Conservation (phyloP, 2,329 filamentous ascomycete genomes). For the Aspergillus brunneoviolaceus region DNA sequence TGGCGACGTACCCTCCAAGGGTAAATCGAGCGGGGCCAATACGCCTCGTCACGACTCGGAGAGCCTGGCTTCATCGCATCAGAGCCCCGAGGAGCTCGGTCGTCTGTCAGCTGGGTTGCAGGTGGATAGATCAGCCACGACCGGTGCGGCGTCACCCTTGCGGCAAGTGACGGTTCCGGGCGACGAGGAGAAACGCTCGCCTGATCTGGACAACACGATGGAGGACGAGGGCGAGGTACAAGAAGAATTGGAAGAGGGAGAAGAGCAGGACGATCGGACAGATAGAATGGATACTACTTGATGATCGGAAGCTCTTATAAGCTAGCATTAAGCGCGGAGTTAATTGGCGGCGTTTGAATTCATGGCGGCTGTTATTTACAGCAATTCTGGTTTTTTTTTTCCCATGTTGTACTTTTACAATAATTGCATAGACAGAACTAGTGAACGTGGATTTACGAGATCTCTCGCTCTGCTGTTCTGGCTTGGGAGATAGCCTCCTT, state of each 20-base stretch:
- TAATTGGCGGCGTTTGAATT: constrained; percentile 24
- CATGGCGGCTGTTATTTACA: constrained; percentile 19
- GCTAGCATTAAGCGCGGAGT: constrained; percentile 31
- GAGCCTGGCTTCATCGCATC: constrained; percentile 36
- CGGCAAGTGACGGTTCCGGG: constrained; percentile 35
- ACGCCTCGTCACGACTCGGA: constrained; percentile 54
- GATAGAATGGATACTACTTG: constrained; percentile 67
- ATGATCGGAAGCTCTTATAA: constrained; percentile 14
- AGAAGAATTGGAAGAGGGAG: constrained; percentile 48
- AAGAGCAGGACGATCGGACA: constrained; percentile 50
- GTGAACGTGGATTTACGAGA: constrained; percentile 27
- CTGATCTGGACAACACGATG: constrained; percentile 59
- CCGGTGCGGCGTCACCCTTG: constrained; percentile 39
- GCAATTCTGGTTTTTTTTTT: constrained; percentile 16
- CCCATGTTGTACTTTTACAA: constrained; percentile 4
- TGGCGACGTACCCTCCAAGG: constrained; percentile 51
- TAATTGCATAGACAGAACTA: neutral
- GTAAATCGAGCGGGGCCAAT: constrained; percentile 48
- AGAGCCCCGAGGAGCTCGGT: constrained; percentile 34
- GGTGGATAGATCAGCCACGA: constrained; percentile 33
- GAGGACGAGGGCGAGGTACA: constrained; percentile 51
- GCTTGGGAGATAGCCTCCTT: constrained; percentile 44
- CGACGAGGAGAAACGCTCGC: constrained; percentile 39
- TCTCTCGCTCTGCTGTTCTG: constrained; percentile 40
- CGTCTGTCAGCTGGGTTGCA: constrained; percentile 27